Conservation (phyloP, 495 filamentous ascomycete genomes). For the Trichoderma asperelloides region DNA sequence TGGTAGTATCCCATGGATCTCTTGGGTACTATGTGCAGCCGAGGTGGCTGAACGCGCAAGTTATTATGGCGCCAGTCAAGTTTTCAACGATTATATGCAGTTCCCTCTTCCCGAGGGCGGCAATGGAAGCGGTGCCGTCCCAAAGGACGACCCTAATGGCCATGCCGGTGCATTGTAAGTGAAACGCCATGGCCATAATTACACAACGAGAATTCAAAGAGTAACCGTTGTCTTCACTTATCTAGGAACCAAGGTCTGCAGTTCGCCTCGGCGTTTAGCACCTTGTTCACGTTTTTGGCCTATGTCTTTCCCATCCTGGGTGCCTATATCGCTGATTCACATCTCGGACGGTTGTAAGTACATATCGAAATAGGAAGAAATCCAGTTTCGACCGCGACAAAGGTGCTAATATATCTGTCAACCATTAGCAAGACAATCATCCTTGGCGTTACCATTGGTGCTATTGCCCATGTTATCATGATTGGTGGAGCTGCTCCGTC, state of each 20-base stretch:
- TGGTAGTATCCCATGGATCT: constrained; percentile 53
- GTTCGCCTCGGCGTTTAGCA: constrained; percentile 47
- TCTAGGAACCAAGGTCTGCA: background rate
- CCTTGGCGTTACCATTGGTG: constrained; percentile 35
- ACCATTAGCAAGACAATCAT: constrained; percentile 45
- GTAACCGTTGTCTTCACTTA: background rate
- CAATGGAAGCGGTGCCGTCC: constrained; percentile 43
- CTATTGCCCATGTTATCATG: constrained; percentile 55
- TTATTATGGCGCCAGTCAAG: constrained; percentile 67
- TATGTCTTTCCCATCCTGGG: constrained; percentile 60
- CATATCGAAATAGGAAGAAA: constrained; percentile 26
- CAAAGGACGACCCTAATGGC: constrained; percentile 20
- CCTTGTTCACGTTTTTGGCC: constrained; percentile 68
- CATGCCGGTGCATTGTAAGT: constrained; percentile 47
- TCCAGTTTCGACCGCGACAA: background rate
- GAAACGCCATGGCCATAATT: background rate
- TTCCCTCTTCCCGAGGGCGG: constrained; percentile 51
- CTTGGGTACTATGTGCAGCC: constrained; percentile 65
- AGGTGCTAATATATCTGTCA: background rate
- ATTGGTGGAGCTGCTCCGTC: constrained; percentile 52
- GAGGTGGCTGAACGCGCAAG: constrained; percentile 73
- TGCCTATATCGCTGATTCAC: constrained; percentile 64
- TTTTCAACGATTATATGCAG: constrained; percentile 62
- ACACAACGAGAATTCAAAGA: background rate
- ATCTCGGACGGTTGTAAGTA: constrained; percentile 54